phyloP scores from a whole-genome alignment of 306 rosid species.

The Styphnolobium japonicum region DNA sequence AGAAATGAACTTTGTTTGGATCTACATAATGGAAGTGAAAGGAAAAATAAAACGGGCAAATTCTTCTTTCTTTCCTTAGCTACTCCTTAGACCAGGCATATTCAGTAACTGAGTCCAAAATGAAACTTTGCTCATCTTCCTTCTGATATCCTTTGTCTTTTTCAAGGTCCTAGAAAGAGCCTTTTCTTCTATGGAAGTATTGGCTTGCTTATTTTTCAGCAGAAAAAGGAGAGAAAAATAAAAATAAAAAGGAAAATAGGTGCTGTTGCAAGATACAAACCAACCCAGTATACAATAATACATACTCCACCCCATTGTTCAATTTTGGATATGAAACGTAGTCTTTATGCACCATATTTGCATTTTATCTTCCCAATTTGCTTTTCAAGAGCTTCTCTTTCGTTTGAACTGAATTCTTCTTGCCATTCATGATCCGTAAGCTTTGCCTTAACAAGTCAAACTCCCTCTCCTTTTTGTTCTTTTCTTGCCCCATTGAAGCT shows the following conservation, averaged over 20 bases:
- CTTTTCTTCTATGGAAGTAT: conserved; percentile 6
- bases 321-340: background rate
- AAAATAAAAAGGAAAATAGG: background rate
- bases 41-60: background rate
- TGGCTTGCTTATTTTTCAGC: conserved; percentile 24
- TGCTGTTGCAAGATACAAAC: conserved; percentile 14
- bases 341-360: background rate
- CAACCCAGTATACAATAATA: conserved; percentile 15
- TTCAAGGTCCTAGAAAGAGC: conserved; percentile 1
- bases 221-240: background rate
- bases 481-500: conserved; percentile 56
- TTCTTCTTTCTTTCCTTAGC: conserved; percentile 16
- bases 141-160: background rate
- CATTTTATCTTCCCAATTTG: conserved; percentile 33
- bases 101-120: background rate
- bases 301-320: conserved; percentile 5
- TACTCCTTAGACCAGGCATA: background rate
- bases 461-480: conserved; percentile 62
- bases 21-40: conserved; percentile 25
- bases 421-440: conserved; percentile 70
- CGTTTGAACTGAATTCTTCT: conserved; percentile 38
- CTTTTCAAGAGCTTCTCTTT: conserved; percentile 39
- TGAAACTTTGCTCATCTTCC: conserved; percentile 8
- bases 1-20: conserved; percentile 20
- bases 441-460: conserved; percentile 89